Evolutionary conservation across 306 rosid species (phyloP), one percentile per base, ranked within the genome.

Genomic region (Hippophae tibetana): DNA sequence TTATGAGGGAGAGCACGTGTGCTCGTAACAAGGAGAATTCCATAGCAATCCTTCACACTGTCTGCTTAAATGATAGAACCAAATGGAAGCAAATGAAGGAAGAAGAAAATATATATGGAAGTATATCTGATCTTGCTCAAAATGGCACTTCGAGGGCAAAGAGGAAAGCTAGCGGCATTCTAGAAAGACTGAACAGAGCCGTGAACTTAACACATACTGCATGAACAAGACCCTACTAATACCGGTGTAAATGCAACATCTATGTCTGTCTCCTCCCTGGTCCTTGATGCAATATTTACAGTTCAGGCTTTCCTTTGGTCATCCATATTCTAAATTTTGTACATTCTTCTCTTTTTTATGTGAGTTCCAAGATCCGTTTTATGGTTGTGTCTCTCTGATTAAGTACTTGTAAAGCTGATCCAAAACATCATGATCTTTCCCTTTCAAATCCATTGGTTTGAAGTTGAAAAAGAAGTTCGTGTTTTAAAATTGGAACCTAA

Each of bases 61-160:
- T 90, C 50, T 90, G 96, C 68, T 54, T 77, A 13, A 63, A 76
- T 56, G 90, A 87, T 64, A 78, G 89, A 57, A 76, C 87, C 7
- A 87, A 81, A 81, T 85, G 89, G 83, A 84, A 76, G 79, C 94
- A 87, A 14, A 65, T 90, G 57, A 79, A 76, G 67, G 97, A 87
- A 69, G 96, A 87, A 56, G 97, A 90, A 72, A 84, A 72, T 23
- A 66, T 14, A 0, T 45, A 81, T 46, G 77, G 86, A 74, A 84
- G 90, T 38, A 75, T 90, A 53, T 81, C 97, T 10, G 86, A 82
- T 65, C 82, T 90, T 52, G 79, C 89, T 58, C 61, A 68, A 68
- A 87, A 65, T 76, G 97, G 97, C 72, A 90, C 94, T 55, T 81
- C 97, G 61, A 87, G 97, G 74, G 95, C 97, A 7, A 84, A 85